Base-by-base conservation (phyloP, 257 asterid species). In the Plantago ovata region DNA sequence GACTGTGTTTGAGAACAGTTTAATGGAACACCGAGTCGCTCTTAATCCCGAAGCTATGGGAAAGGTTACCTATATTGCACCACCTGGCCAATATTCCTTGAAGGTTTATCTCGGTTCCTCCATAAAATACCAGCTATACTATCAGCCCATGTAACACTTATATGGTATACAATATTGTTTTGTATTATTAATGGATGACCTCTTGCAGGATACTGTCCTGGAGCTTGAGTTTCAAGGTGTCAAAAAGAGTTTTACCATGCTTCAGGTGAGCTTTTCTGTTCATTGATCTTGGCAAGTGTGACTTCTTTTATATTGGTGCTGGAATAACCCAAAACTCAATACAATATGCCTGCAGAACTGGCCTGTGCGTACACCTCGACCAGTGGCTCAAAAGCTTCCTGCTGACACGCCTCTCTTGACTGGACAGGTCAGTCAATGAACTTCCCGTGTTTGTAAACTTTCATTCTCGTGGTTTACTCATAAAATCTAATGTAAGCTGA, bases 191-290 rank as follows among this genome's bases (percentile, higher is more conserved):
- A 67, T 62, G 53, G 74, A 65, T 60, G 20, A 60, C 55, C 33
- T 60, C 69, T 39, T 76, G 74, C 92, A 93, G 98, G 98, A 93
- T 65, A 93, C 89, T 55, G 98, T 93, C 68, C 89, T 93, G 66
- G 98, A 89, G 85, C 97, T 93, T 48, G 98, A 93, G 81, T 93
- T 93, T 75, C 98, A 93, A 71, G 98, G 98, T 13, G 95, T 93
- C 72, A 89, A 76, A 73, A 93, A 93, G 75, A 74, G 79, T 49
- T 79, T 79, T 71, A 93, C 98, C 64, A 93, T 93, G 98, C 98
- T 93, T 73, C 97, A 93, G 97, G 97, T 93, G 55, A 38, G 57
- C 63, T 46, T 58, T 67, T 45, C 16, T 22, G 49, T 32, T 21
- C 14, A 6, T 48, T 47, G 71, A 65, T 64, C 3, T 66, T 38